A percentile compares a stretch with the other conserved stretches of the same genome.
Evolutionary conservation across 2,329 filamentous ascomycete genomes (phyloP).

Genomic region (Sordariomycetes sp.): DNA sequence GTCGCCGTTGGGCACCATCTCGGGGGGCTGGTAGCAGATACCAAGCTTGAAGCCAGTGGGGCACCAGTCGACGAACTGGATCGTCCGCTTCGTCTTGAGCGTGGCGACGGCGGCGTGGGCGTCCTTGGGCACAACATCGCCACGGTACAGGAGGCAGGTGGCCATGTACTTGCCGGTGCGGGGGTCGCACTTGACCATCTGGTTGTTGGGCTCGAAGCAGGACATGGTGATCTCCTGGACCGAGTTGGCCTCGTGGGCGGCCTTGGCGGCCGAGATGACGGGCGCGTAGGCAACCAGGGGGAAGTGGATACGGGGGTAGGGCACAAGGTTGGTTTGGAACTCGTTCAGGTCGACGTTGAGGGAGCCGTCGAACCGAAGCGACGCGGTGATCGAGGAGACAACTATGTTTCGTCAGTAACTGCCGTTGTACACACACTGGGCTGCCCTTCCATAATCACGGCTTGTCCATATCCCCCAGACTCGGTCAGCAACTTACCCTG

Average conservation of each 20-base stretch:
- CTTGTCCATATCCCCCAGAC: neutral
- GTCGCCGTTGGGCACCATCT: conserved; percentile 93
- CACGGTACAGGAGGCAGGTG: conserved; percentile 93
- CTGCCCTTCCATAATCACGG: neutral
- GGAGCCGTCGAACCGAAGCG: conserved; percentile 94
- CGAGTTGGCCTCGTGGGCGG: conserved; percentile 93
- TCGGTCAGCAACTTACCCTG: conserved; percentile 61
- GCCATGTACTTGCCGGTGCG: conserved; percentile 99
- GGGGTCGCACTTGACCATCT: conserved; percentile 99
- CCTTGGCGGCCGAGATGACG: conserved; percentile 89
- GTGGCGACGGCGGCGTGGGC: conserved; percentile 84
- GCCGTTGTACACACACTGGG: neutral
- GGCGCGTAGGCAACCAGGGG: conserved; percentile 93
- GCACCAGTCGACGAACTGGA: conserved; percentile 99
- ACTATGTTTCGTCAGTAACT: conserved; percentile 39
- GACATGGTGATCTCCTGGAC: conserved; percentile 98
- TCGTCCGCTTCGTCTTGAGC: conserved; percentile 98
- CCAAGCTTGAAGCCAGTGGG: conserved; percentile 99
- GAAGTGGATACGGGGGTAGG: conserved; percentile 98
- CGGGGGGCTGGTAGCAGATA: conserved; percentile 98
- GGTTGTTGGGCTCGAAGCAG: conserved; percentile 99
- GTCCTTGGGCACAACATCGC: conserved; percentile 95
- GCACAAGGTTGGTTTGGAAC: conserved; percentile 99
- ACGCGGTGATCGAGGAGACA: conserved; percentile 95
- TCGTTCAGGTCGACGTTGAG: conserved; percentile 99